phyloP scores from a whole-genome alignment of 441 rosid genomes.

The Omphalea diandra region DNA sequence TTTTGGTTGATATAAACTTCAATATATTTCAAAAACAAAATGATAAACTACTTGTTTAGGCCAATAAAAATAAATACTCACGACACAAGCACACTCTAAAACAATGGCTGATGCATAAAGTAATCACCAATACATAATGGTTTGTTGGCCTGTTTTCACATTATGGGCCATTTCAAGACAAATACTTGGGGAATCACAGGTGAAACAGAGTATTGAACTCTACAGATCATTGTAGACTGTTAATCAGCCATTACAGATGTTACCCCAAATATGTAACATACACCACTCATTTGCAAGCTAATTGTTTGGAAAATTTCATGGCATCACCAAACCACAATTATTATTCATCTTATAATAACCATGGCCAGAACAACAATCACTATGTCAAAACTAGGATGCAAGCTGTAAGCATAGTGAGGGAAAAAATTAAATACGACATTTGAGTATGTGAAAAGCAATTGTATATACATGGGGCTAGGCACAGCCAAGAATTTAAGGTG shows the following conservation, averaged over 20 bases:
- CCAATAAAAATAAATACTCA: not conserved
- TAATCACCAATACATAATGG: not conserved
- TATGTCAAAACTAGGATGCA: not conserved
- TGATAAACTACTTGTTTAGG: not conserved
- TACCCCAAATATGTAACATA: not conserved
- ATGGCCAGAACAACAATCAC: too few relatives aligned
- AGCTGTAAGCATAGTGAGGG: not conserved
- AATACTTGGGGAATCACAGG: not conserved
- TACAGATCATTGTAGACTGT: not conserved
- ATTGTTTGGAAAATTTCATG: not conserved
- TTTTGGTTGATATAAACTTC: not conserved
- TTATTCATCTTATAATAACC: too few relatives aligned
- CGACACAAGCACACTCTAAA: not conserved
- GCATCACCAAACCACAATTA: not conserved
- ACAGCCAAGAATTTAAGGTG: not conserved
- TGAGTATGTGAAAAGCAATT: not conserved
- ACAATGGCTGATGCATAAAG: not conserved
- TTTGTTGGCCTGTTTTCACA: not conserved
- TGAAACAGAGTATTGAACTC: not conserved
- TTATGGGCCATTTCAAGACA: not conserved
- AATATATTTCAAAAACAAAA: not conserved
- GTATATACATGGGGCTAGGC: not conserved
- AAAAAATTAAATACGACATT: not conserved
- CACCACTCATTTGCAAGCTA: not conserved
- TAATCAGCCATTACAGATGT: not conserved